Base-by-base conservation (phyloP, 1,284 basidiomycete genomes). In the Athelia sp. region DNA sequence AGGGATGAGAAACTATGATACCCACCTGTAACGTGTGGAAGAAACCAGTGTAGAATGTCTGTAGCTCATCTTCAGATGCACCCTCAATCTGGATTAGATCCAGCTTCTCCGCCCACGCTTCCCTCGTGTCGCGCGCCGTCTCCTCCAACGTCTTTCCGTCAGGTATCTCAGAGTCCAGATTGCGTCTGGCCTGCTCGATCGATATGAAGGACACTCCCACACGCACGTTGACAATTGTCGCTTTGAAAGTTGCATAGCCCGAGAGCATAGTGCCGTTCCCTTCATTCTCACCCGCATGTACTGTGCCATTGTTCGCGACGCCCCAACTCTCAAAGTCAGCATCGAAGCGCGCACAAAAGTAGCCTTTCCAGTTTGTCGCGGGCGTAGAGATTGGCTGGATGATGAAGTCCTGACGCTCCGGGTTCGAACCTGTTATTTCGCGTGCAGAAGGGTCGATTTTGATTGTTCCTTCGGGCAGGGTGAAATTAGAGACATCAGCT, bases 151-250 rank as follows among this genome's bases (percentile, higher is more conserved):
- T 54, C 40, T 70, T 74, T 0, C 73, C 77, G 54, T 90, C 81
- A 0, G 81, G 76, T 57, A 89, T 71, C 70, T 89, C 84, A 0
- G 50, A 65, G 19, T 84, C 79, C 46, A 87, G 58, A 57, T 86
- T 87, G 58, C 59, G 62, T 42, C 83, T 67, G 1, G 90, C 90
- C 58, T 91, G 88, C 6, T 84, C 82, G 14, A 84, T 68, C 0
- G 85, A 88, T 52, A 93, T 87, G 59, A 91, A 88, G 10, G 87
- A 90, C 9, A 87, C 84, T 0, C 87, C 88, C 1, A 93, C 70
- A 9, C 87, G 73, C 6, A 89, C 79, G 15, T 80, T 72, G 29
- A 91, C 74, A 1, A 62, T 62, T 14, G 59, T 55, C 14, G 69
- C 68, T 2, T 56, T 59, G 56, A 92, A 87, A 2, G 66, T 62